phyloP scores from a whole-genome alignment of 139 green algal species.

The Mesotaenium endlicherianum region DNA sequence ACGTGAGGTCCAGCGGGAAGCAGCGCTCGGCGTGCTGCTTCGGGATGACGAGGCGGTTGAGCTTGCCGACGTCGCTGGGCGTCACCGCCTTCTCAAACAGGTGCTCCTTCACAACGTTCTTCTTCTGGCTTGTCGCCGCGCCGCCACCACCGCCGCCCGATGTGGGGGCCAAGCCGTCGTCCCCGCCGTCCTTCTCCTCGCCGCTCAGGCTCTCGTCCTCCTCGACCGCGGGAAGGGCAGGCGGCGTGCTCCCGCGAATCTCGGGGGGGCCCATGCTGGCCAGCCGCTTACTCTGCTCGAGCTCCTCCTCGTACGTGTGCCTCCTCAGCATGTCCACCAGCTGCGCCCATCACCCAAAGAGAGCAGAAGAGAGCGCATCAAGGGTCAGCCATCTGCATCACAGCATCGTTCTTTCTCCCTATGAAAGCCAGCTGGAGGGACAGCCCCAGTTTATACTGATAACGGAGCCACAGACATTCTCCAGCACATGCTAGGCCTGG shows the following conservation, averaged over 20 bases:
- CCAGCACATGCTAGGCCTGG: too few species aligned
- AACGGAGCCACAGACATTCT: too few species aligned
- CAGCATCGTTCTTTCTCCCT: too few species aligned
- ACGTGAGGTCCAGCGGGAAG: conserved; percentile 47
- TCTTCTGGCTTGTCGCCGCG: background rate
- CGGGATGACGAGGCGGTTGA: conserved; percentile 53
- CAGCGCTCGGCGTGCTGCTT: conserved; percentile 53
- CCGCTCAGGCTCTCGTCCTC: background rate
- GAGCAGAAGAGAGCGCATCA: too few species aligned
- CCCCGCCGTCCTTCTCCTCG: background rate
- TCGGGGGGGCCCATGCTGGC: background rate
- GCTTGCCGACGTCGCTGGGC: conserved; percentile 51
- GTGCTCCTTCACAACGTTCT: conserved; percentile 26
- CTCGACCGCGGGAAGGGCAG: background rate
- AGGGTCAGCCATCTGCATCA: too few species aligned
- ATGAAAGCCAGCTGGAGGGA: too few species aligned
- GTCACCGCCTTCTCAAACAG: conserved; percentile 55
- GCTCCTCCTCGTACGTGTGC: conserved; percentile 41
- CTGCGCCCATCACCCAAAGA: conserved; percentile 14
- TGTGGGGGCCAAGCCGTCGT: background rate
- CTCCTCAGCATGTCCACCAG: conserved; percentile 41
- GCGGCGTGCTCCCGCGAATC: background rate
- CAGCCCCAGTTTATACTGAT: too few species aligned
- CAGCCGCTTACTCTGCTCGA: conserved; percentile 15
- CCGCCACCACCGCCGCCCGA: background rate